Evolutionary conservation across 495 filamentous ascomycete species (phyloP).

Genomic region (Lasiosphaeria miniovina): DNA sequence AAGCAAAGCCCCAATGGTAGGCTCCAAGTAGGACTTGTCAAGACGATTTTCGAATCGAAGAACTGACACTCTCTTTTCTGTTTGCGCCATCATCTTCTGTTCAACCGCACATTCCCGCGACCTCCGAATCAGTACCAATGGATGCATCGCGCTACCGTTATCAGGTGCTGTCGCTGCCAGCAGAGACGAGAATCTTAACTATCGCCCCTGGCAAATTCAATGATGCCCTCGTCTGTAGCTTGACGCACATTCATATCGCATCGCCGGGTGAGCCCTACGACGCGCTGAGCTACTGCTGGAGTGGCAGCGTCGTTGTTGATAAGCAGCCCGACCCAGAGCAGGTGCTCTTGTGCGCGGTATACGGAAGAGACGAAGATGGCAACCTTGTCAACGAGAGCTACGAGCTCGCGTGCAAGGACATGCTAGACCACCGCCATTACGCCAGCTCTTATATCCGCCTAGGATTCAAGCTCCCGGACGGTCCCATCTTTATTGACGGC

Average conservation of each 20-base stretch:
- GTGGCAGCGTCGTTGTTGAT: neutral
- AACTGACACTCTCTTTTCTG: too few species aligned
- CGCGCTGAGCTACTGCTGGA: neutral
- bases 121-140: neutral
- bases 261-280: neutral
- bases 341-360: neutral
- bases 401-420: neutral
- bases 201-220: neutral
- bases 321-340: neutral
- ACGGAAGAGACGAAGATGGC: neutral
- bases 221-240: neutral
- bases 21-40: too few species aligned
- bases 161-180: neutral
- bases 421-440: neutral
- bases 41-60: too few species aligned
- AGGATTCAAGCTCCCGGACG: neutral
- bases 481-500: neutral
- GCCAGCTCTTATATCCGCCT: neutral
- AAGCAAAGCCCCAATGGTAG: too few species aligned
- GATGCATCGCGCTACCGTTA: neutral
- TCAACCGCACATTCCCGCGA: neutral
- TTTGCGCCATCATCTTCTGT: too few species aligned
- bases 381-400: neutral
- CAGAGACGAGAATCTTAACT: neutral
- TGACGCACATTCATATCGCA: neutral